Base-by-base conservation (phyloP, 2,329 filamentous ascomycete genomes). In the Aureobasidium pullulans region DNA sequence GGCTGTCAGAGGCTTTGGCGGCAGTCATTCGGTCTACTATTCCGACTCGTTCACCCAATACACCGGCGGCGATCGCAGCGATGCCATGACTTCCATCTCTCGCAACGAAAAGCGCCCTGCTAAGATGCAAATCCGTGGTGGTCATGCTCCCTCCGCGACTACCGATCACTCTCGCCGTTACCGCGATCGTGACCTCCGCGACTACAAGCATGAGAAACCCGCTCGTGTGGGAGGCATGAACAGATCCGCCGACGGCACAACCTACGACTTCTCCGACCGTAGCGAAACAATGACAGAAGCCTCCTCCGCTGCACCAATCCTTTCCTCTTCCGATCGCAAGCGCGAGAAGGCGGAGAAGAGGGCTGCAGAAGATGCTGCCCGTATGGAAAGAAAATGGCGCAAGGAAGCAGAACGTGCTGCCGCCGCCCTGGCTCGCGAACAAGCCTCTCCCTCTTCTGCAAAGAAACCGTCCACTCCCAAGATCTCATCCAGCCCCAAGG, bases 151-250 rank as follows among this genome's bases (percentile, higher is more conserved):
- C 1, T 43, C 59, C 1, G 15, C 10, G 39, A 60, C 57, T 32
- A 23, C 23, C 23, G 61, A 56, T 68, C 57, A 78, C 73, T 74
- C 74, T 63, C 79, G 80, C 64, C 75, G 79, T 60, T 80, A 81
- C 70, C 80, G 82, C 66, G 78, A 81, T 65, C 73, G 73, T 48
- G 87, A 94, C 62, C 83, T 97, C 59, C 84, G 87, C 61, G 84
- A 84, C 36, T 97, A 97, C 77, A 88, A 92, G 28, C 82, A 90
- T 69, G 93, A 97, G 76, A 89, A 87, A 71, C 79, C 90, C 1
- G 93, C 93, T 0, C 83, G 88, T 54, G 91, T 97, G 1, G 93
- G 93, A 37, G 93, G 93, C 19, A 77, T 97, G 72, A 97, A 97
- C 75, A 86, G 87, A 67, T 80, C 88, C 65, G 81, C 86, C 44